Base-by-base conservation (phyloP, 2,329 filamentous ascomycete species). In the Aspergillus sp. region DNA sequence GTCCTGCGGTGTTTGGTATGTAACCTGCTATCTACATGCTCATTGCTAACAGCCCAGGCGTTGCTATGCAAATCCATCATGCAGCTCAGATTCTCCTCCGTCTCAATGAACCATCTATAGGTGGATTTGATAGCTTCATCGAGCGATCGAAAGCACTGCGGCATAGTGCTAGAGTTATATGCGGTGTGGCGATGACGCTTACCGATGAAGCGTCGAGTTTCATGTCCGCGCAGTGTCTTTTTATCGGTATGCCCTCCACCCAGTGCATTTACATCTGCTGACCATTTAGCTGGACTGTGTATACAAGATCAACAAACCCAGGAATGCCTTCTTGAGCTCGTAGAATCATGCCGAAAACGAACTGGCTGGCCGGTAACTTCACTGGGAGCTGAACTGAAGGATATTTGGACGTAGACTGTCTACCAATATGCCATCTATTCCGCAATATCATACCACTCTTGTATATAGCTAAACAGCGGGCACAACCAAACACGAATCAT, bases 151-250 rank as follows among this genome's bases (percentile, higher is more conserved):
- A 39, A 2, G 30, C 39, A 1, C 47, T 61, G 4, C 42, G 49
- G 27, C 45, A 38, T 11, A 51, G 46, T 30, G 48, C 53, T 9
- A 49, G 56, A 26, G 46, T 46, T n/a, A 54, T 60, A 9, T 57
- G 56, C 47, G 56, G 57, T 5, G 56, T 60, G 44, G 55, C 56
- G 9, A 47, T 49, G 39, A 49, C 48, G 0, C 35, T 58, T 9
- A 57, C 49, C n/a, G 58, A 60, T 37, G 42, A 49, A 27, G 47
- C 49, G 6, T 58, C 54, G 6, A 53, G 52, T 34, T 30, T 57
- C 11, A 53, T 59, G 48, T 57, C 56, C 10, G 54, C 56, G 7
- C 57, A 59, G 41, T 51, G 51, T 30, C 38, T 59, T 31, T 59
- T 49, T 11, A 57, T 59, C 9, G 56, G 52, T 53, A 46, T 34